Base-by-base conservation (phyloP, 352 stramenopile species). In the Lagenidium giganteum region DNA sequence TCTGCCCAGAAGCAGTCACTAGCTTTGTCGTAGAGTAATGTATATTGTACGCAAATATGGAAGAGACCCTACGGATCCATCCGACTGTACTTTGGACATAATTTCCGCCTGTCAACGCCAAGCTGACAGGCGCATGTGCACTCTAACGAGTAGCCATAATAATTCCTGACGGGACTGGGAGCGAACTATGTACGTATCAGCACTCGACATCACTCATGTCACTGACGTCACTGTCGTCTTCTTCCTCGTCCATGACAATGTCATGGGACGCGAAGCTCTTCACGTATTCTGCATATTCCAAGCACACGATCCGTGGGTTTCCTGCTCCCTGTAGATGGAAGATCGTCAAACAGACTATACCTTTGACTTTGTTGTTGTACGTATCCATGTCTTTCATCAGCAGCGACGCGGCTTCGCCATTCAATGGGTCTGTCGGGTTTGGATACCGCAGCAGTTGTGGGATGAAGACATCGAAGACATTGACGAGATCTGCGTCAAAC, bases 391-490 rank as follows among this genome's bases (percentile, higher is more conserved):
- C 82, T 37, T 93, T 93, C 74, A 96, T 87, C 38, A 96, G 64
- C 43, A 96, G 53, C 16, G 85, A 87, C 7, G 87, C 87, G 13
- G 86, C 87, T 37, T 96, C 88, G 26, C 83, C 82, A 42, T 97
- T 97, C 26, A 97, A 60, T 23, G 89, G 89, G 43, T 97, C 89
- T 32, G 70, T 94, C 48, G 89, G 80, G 63, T 97, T 97, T 21
- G 89, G 89, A 43, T 97, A 97, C 24, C 80, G 73, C 39, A 97
- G 75, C 14, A 97, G 57, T 77, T 97, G 89, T 29, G 89, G 89
- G 45, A 97, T 84, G 68, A 97, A 97, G 41, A 95, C 60, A 51
- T 96, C 88, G 49, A 97, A 97, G 46, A 97, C 88, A 59, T 96
- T 97, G 21, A 96, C 56, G 14, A 97, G 56, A 33, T 97, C 88